Evolutionary conservation across 305 asterid species (phyloP), one percentile per base, ranked within the genome.

Genomic region (Plantago rigida): DNA sequence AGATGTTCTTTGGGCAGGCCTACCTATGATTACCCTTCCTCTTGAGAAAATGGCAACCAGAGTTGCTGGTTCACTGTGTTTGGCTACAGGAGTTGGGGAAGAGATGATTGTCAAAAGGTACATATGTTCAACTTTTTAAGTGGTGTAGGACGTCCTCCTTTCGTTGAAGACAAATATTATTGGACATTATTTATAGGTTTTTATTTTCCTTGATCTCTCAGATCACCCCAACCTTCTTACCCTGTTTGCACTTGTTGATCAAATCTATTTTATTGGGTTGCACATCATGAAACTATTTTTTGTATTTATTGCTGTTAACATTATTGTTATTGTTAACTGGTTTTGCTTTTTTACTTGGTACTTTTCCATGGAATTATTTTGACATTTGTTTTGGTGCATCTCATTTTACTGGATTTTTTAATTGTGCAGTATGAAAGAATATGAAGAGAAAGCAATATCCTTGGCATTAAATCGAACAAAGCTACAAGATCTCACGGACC

Each of bases 1-100:
- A n/a, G 99, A 92, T 72, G 72, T 92, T 78, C 97, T 92, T 69
- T 92, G 99, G 99, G 99, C 99, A 42, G 99, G 99, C 59, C 80
- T 92, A 60, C 99, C 99, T 17, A 84, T 92, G 89, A 60, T 92
- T 50, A 92, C 99, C 50, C 94, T 92, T 69, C 94, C 99, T 55
- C 96, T 92, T 11, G 96, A 92, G 89, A 92, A 92, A 68, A 92
- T 92, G 99, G 99, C 99, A 28, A 92, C 99, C 29, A 77, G 99
- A 73, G 99, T 92, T 63, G 99, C 99, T 71, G 99, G 97, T 66
- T 92, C 99, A 50, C 79, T 92, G 71, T 89, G 97, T 75, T 77
- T 92, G 82, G 99, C 99, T 53, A 92, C 97, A 31, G 99, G 97
- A 71, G 79, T 89, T 48, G 99, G 99, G 54, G 89, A 85, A 39